Base-by-base conservation (phyloP, 805 yeast species). In the Saccharomyces mikatae region DNA sequence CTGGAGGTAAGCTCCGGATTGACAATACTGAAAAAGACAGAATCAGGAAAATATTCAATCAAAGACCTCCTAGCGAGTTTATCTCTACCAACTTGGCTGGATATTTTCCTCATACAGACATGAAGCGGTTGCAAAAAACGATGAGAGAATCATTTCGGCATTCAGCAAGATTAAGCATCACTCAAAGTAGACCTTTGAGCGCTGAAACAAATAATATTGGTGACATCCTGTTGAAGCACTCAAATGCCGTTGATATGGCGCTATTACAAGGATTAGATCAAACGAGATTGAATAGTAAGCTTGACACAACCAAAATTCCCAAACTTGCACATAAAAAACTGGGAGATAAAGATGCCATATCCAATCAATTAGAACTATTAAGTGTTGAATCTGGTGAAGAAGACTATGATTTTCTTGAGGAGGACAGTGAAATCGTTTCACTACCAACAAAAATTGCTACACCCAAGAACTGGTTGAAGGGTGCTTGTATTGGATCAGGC, bases 401-500 rank as follows among this genome's bases (percentile, higher is more conserved):
- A 9, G 56, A 54, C n/a, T 52, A 58, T 22, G 60, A 53, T 4
- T 64, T 63, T n/a, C 62, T 62, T 5, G 72, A 66, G 26, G 71
- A 69, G 4, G 81, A 75, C 24, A 79, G 75, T 6, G 65, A 56
- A 22, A 50, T 59, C 21, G 58, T 66, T 3, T 63, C 69, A 0
- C 51, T 64, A 49, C 70, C 71, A 6, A 65, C 69, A 3, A 62
- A 62, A 32, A 57, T 67, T 46, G 73, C 72, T 3, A 86, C 87
- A 0, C 94, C 96, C 3, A 78, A 82, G 41, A 81, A 87, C 47
- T 94, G 99, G 99, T 78, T 90, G 47, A 87, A 87, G 62, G 99
- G 99, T 49, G 88, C 96, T 0, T 76, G 90, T 49, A 89, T 94
- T 59, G 99, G 99, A 0, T 84, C 92, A 9, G 99, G 99, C 2